phyloP scores from a whole-genome alignment of 2,329 filamentous ascomycete genomes.

The Tolypocladium inflatum region DNA sequence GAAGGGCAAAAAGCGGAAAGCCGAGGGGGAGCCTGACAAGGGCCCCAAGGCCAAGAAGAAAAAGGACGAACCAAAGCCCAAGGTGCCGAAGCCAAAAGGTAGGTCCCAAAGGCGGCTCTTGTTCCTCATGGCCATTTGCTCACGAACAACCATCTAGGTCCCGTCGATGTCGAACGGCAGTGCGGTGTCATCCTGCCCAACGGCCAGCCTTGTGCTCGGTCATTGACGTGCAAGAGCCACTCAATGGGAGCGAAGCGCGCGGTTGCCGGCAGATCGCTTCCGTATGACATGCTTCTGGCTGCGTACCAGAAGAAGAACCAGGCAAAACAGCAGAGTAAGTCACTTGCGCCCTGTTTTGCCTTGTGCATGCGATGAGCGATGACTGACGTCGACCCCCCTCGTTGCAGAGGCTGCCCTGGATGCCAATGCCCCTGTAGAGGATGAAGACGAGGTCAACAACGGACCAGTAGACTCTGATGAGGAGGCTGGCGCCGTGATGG shows the following conservation, averaged over 20 bases:
- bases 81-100: constrained; percentile 77
- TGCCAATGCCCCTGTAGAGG: constrained; percentile 81
- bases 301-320: constrained; percentile 97
- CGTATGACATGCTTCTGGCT: constrained; percentile 85
- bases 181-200: constrained; percentile 83
- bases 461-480: constrained; percentile 89
- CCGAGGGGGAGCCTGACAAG: constrained; percentile 68
- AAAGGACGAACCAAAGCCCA: constrained; percentile 83
- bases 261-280: constrained; percentile 76
- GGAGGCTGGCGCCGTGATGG: constrained; percentile 84
- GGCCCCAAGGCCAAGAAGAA: constrained; percentile 86
- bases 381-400: not conserved
- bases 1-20: constrained; percentile 71
- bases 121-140: not conserved
- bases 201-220: constrained; percentile 77
- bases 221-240: constrained; percentile 87
- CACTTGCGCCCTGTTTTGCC: not conserved
- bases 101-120: constrained; percentile 4
- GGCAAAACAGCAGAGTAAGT: constrained; percentile 89
- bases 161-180: constrained; percentile 88
- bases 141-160: constrained; percentile 35
- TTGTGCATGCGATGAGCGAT: not conserved
- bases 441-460: constrained; percentile 71
- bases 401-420: constrained; percentile 79
- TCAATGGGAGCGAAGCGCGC: constrained; percentile 90